phyloP scores from a whole-genome alignment of 345 rosid species.

The Ailanthus altissimus region DNA sequence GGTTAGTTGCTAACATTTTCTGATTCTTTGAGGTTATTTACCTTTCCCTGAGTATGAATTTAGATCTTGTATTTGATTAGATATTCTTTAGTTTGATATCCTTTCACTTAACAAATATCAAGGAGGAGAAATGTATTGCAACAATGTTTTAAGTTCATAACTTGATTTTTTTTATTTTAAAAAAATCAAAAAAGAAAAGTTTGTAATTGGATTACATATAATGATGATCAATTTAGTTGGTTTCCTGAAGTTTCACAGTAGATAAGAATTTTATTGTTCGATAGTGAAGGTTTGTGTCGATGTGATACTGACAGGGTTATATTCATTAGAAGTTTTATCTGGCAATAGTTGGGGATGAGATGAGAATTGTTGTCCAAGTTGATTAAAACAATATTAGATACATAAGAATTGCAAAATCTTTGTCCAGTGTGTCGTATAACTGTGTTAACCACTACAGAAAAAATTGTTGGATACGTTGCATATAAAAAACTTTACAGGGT shows the following conservation, averaged over 20 bases:
- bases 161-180: too few species aligned
- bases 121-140: background rate
- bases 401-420: background rate
- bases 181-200: background rate
- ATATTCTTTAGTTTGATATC: background rate
- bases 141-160: background rate
- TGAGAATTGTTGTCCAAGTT: background rate
- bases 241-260: background rate
- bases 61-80: background rate
- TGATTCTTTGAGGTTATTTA: background rate
- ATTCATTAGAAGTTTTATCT: background rate
- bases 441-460: background rate
- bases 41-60: background rate
- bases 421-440: background rate
- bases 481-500: background rate
- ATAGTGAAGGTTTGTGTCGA: background rate
- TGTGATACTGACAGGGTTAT: background rate
- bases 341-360: background rate
- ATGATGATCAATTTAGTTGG: background rate
- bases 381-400: constrained; percentile 1
- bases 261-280: background rate
- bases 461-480: background rate
- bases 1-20: constrained; percentile 41
- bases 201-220: too few species aligned
- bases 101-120: background rate